Base-by-base conservation (phyloP, 495 filamentous ascomycete species). In the Hypoxylon fuscum region DNA sequence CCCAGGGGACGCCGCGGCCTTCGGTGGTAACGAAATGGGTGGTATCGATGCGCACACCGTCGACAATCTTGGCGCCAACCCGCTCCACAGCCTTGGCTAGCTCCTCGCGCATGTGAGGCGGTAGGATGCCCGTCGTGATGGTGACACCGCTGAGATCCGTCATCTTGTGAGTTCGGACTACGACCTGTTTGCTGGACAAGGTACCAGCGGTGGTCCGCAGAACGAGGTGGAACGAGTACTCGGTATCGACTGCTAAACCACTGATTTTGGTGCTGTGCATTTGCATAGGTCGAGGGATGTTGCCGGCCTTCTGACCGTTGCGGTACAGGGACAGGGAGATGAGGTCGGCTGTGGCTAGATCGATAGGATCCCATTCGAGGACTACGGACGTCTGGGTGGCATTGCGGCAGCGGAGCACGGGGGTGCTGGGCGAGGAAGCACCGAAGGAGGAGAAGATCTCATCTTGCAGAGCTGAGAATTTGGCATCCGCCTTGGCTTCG, bases 11-110 rank as follows among this genome's bases (percentile, higher is more conserved):
- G 7, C 95, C 95, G 14, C 93, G 79, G 1, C 94, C 94, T 71
- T 99, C 96, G n/a, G 90, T 94, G 62, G 94, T 97, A 45, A 99
- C 93, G 72, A 98, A 99, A 75, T 99, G 95, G 12, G 95, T 99
- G 2, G 95, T 99, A 68, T 99, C 95, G 58, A 99, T 98, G 49
- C 94, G 83, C 23, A 99, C 96, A 1, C 85, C 81, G 62, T 98
- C 96, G 44, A 92, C 89, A 52, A 97, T 77, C 77, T 95, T 96
- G 37, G 91, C 96, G 31, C 96, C 95, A 57, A 99, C 96, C 51
- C 92, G 83, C 62, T 96, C 88, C 17, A 97, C 81, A 2, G 93
- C 89, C 15, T 80, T 81, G 17, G 83, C 77, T 0, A 99, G 83
- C 37, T 82, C 86, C 52, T 96, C 93, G 60, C 87, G 85, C 41